phyloP scores from a whole-genome alignment of 2,329 filamentous ascomycete species.

The Neoarthrinium moseri region DNA sequence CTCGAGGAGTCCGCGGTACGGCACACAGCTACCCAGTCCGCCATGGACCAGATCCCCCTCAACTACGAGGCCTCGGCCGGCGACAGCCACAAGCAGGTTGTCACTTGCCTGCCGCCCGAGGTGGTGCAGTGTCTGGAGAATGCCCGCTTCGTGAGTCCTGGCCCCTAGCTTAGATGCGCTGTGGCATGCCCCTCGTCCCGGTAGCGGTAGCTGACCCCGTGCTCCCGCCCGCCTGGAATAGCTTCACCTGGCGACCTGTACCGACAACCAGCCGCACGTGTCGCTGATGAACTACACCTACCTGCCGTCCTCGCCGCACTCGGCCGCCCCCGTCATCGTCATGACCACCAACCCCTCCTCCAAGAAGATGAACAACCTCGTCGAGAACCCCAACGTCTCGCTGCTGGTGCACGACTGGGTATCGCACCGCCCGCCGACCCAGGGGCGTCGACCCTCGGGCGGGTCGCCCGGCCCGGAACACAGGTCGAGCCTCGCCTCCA shows the following conservation, averaged over 20 bases:
- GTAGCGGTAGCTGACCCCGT: too few relatives aligned
- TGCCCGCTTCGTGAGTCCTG: conserved; percentile 76
- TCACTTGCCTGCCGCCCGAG: conserved; percentile 72
- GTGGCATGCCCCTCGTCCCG: conserved; percentile 2
- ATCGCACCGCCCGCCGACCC: conserved; percentile 82
- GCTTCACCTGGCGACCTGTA: conserved; percentile 94
- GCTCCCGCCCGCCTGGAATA: conserved; percentile 39
- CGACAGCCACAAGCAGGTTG: conserved; percentile 68
- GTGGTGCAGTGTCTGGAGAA: conserved; percentile 91
- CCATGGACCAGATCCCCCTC: conserved; percentile 66
- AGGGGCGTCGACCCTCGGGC: conserved; percentile 55
- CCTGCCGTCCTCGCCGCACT: conserved; percentile 73
- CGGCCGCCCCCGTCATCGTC: conserved; percentile 78
- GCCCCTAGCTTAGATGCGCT: neutral
- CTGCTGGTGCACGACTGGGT: conserved; percentile 98
- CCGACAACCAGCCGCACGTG: conserved; percentile 80
- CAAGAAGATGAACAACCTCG: conserved; percentile 78
- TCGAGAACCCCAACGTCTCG: conserved; percentile 82
- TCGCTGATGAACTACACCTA: conserved; percentile 99
- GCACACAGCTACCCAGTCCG: too few relatives aligned
- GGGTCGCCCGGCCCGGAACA: conserved; percentile 64
- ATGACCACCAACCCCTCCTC: conserved; percentile 85
- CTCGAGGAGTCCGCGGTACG: too few relatives aligned
- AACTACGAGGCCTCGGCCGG: conserved; percentile 75
- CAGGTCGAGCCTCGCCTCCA: conserved; percentile 73